Evolutionary conservation across 331 rosid species (phyloP), one percentile per base, ranked within the genome.

Genomic region (Arachis monticola): DNA sequence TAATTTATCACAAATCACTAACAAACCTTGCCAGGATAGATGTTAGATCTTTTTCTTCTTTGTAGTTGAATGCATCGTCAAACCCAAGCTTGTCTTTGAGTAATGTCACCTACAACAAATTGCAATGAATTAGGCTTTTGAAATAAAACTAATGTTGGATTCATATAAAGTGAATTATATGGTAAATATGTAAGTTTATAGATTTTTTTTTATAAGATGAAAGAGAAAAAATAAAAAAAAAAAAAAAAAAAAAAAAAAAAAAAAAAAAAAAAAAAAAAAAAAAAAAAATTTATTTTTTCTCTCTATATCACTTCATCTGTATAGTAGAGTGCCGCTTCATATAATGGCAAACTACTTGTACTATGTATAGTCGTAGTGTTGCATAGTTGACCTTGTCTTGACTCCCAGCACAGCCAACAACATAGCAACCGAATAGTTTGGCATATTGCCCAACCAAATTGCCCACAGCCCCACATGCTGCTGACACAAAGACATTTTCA

Each of bases 61-160:
- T 92, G 79, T 92, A 90, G 81, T 88, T 90, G 83, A 92, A 92
- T 62, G 94, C 97, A 59, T 87, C 91, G 69, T 92, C 92, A 56
- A 87, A 92, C 66, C 89, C 93, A 57, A 91, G 85, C 80, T 88
- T 85, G 7, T 80, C 88, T 64, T 83, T 91, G 0, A 92, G 85
- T 75, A 92, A 51, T 7, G 57, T 75, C 4, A 88, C 95, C 98
- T 90, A 30, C 4, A 48, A 5, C 17, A 78, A 14, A 52, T 6
- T 3, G 27, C 2, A 45, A 66, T 41, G n/a, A 8, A 65, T 70
- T 6, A 70, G 5, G 5, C 6, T 58, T 69, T 44, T 44, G 4
- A 61, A 59, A 0, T 31, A 31, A 62, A 45, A 68, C 30, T 27
- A 50, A 44, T 8, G 14, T 17, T 31, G 3, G 30, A 11, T 55